phyloP scores from a whole-genome alignment of 2,329 filamentous ascomycete genomes.

The Xylaria sp. region DNA sequence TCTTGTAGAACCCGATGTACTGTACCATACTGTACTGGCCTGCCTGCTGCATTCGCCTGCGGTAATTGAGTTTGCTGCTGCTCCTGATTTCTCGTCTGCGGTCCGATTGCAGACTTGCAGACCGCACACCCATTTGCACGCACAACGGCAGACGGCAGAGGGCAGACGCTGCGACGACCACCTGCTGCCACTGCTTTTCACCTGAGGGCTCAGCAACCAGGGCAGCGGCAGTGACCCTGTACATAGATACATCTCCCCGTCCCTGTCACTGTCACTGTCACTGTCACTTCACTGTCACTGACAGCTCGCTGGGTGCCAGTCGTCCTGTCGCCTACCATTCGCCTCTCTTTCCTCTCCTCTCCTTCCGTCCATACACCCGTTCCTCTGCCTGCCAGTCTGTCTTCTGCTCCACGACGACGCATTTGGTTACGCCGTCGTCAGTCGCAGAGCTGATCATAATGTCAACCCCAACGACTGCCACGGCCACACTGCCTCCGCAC shows the following conservation, averaged over 20 bases:
- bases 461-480: constrained; percentile 84
- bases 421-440: constrained; percentile 10
- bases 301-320: not conserved
- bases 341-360: constrained; percentile 16
- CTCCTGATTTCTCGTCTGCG: constrained; percentile 11
- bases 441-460: constrained; percentile 57
- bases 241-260: constrained; percentile 6
- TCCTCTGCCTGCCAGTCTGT: constrained; percentile 1
- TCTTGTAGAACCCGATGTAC: constrained; percentile 22
- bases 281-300: constrained; percentile 20
- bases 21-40: not conserved
- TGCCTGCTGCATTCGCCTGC: not conserved
- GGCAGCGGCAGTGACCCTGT: not conserved
- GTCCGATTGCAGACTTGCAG: not conserved
- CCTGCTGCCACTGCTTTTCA: constrained; percentile 4
- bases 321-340: constrained; percentile 14
- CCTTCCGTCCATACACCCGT: not conserved
- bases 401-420: constrained; percentile 26
- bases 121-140: not conserved
- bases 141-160: too few relatives aligned
- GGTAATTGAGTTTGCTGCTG: not conserved
- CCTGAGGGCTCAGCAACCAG: not conserved
- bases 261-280: constrained; percentile 1
- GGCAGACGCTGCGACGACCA: constrained; percentile 6
- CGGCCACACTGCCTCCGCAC: constrained; percentile 74